Evolutionary conservation across 129 eudicot genomes (phyloP), one percentile per base, ranked within the genome.

Genomic region (Chrysanthemum seticuspe): DNA sequence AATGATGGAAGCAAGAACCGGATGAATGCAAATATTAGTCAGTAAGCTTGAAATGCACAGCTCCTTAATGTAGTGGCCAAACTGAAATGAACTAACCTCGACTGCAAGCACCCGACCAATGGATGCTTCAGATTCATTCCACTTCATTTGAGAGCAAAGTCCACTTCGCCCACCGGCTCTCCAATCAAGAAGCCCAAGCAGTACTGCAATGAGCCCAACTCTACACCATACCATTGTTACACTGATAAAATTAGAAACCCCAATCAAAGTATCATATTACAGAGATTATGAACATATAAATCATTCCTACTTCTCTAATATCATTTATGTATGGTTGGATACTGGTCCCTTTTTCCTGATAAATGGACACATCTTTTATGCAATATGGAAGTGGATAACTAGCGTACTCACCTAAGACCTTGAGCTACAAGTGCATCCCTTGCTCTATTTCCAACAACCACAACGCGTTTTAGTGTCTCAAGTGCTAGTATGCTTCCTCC

Each of bases 121-220:
- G 71, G 99, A 88, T 66, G 99, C 99, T 91, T 95, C 99, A 51
- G 97, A 90, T 64, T 95, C 99, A 9, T 89, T 95, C 99, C 99
- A 95, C 71, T 95, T 90, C 99, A 95, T 95, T 84, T 95, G 97
- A 7, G 99, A 83, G 78, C 82, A 82, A 75, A 95, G 83, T 34
- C 91, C 91, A 74, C 68, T 85, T 77, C 94, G 80, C 80, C 99
- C 99, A 45, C 94, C 99, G 70, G 99, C 99, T 75, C 97, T 79
- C 97, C 97, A 95, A 63, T 95, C 99, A 83, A 95, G 99, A 81
- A 95, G 89, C 59, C 99, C 99, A 79, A 95, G 99, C 75, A 95
- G 90, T 60, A 94, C 96, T 63, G 90, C 96, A 50, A 95, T 94
- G 58, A 95, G 97, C 66, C 99, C 99, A 82, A 90, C 99, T 94